Conservation (phyloP, 2,329 filamentous ascomycete genomes). For the Colletotrichum musae region DNA sequence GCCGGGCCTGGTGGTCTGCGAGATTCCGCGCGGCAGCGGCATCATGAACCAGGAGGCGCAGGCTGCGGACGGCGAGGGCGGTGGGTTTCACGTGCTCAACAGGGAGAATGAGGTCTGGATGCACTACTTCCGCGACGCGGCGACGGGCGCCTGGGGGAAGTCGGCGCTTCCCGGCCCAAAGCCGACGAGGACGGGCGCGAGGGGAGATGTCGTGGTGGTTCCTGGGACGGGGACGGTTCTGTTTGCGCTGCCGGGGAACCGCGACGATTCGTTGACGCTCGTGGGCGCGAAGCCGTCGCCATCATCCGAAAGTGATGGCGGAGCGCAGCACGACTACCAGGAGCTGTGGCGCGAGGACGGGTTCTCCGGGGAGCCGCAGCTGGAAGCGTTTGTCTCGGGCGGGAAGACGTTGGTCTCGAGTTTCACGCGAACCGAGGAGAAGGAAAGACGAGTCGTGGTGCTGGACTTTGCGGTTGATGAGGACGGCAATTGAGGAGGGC, state of each 20-base stretch:
- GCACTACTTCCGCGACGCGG: conserved; percentile 33
- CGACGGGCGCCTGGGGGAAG: conserved; percentile 19
- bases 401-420: conserved; percentile 23
- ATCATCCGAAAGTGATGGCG: neutral
- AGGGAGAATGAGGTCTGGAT: conserved; percentile 38
- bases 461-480: conserved; percentile 33
- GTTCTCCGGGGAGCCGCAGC: conserved; percentile 39
- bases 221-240: conserved; percentile 18
- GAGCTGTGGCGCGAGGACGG: conserved; percentile 29
- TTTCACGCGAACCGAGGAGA: conserved; percentile 35
- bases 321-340: conserved; percentile 7
- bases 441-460: conserved; percentile 33
- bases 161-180: conserved; percentile 19
- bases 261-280: conserved; percentile 29
- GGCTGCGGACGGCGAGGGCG: conserved; percentile 29
- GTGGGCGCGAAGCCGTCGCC: conserved; percentile 18
- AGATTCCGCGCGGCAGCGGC: conserved; percentile 36
- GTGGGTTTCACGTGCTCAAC: conserved; percentile 36
- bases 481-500: neutral
- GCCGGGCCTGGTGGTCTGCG: conserved; percentile 35
- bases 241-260: conserved; percentile 35
- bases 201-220: conserved; percentile 30
- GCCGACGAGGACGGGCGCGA: conserved; percentile 34
- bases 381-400: conserved; percentile 30
- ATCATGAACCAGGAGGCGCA: conserved; percentile 39